Base-by-base conservation (phyloP, 1,284 basidiomycete species). In the Ganoderma lingzhi region DNA sequence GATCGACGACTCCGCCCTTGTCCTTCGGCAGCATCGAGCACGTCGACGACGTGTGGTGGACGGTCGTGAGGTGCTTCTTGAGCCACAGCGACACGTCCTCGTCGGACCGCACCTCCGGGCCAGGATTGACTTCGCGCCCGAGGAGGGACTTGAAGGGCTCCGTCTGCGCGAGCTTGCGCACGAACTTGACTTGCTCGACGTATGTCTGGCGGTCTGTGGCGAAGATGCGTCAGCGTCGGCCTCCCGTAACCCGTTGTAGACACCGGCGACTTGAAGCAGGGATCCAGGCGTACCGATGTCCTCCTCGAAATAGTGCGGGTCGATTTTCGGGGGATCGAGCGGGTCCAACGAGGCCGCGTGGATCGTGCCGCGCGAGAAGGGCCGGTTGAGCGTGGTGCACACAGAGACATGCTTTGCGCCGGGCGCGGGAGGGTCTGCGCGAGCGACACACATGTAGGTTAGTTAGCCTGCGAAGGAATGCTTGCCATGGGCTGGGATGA, bases 1-100 rank as follows among this genome's bases (percentile, higher is more conserved):
- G 77, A 78, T 85, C 85, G 48, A 89, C 86, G 30, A 88, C 87
- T 70, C 87, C 87, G 55, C 86, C 85, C 67, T 81, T 74, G 45
- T 81, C 80, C 62, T 80, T 73, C 9, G 87, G 87, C 42, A 87
- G 77, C 87, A 88, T 87, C 0, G 85, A 80, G 63, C 67, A 68
- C 59, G 67, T 65, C 80, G 83, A 28, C 69, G 74, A 15, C 71
- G 74, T 51, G 68, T 64, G 51, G 71, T 73, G 67, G n/a, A 61
- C 58, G 8, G 67, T 68, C 28, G 63, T 68, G 30, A 65, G 48
- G 59, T 65, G 58, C 51, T 62, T 64, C 59, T 64, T 62, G 37
- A 68, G 59, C 67, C 63, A 64, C 10, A 53, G 53, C 37, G 63
- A 58, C n/a, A 73, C 65, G 64, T 73, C 65, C 58, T 67, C 69